Conservation (phyloP, 164 flowering plant genomes). For the Litsea cubeba region DNA sequence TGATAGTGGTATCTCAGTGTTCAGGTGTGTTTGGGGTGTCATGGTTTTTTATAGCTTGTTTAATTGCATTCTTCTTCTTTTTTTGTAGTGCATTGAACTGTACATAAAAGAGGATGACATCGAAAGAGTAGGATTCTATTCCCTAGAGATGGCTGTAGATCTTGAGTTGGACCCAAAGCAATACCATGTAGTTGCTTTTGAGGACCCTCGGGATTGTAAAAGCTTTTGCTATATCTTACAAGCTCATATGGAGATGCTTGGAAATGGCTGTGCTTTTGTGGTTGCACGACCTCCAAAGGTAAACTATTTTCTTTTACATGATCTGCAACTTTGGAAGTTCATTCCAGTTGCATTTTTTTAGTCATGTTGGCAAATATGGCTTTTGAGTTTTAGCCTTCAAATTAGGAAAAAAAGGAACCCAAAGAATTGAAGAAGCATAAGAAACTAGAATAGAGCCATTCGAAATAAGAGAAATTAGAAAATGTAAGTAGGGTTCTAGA, state of each 20-base stretch:
- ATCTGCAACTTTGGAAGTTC: neutral
- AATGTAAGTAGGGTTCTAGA: no score
- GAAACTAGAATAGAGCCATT: no score
- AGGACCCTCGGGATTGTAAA: slow-evolving; percentile 73
- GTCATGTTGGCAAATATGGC: neutral
- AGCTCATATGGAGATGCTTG: slow-evolving; percentile 83
- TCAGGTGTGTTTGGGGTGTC: no score
- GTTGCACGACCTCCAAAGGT: slow-evolving; percentile 90
- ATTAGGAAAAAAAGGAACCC: no score
- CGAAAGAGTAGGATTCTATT: slow-evolving; percentile 66
- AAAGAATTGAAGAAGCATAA: no score
- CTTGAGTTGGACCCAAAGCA: slow-evolving; percentile 88
- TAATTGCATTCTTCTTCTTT: slow-evolving; percentile 3
- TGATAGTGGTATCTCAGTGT: no score
- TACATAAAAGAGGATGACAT: slow-evolving; percentile 56
- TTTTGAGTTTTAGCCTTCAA: no score
- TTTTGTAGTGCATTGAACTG: slow-evolving; percentile 79
- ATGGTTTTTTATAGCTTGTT: neutral
- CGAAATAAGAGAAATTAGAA: no score
- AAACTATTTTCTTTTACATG: slow-evolving; percentile 4
- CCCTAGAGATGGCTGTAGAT: slow-evolving; percentile 90
- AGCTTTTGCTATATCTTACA: slow-evolving; percentile 78
- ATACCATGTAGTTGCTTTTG: slow-evolving; percentile 81
- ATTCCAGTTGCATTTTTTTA: neutral
- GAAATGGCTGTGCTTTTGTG: slow-evolving; percentile 77